Evolutionary conservation across 139 green algal genomes (phyloP), one percentile per base, ranked within the genome.

Genomic region (Volvox africanus): DNA sequence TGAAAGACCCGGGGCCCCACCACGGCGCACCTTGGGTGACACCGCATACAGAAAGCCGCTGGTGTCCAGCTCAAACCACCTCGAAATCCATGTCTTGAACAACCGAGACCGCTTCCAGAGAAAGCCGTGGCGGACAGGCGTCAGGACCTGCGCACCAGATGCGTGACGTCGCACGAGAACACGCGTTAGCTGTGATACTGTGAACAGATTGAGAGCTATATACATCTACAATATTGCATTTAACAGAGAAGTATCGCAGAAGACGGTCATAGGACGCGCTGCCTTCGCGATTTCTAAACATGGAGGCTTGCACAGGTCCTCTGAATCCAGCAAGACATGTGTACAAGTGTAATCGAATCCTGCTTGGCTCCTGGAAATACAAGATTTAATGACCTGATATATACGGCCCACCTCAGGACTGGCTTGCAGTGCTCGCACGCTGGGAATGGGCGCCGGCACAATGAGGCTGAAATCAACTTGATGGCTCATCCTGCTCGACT

Each of bases 101-200:
- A 84, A 19, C 17, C 75, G 73, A 16, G 86, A 90, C 13, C 86
- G 73, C 44, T 90, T 90, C 86, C 86, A 90, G 11, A 90, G 55
- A 13, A 90, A 84, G 18, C 86, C 86, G 69, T 90, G 75, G 55
- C 86, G 86, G 1, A 90, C 69, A 36, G 86, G 86, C 14, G 32
- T 65, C 21, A 90, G 14, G 13, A 68, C 44, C 86, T 90, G 71
- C 65, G 11, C 65, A 28, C 16, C 65, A 73, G 65, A 55, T 55
- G 44, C 44, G 44, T 55, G 44, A 55, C 44, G n/a, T n/a, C n/a
- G n/a, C n/a, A n/a, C n/a, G n/a, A 55, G 9, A 14, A 55, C 44
- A 5, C 44, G 44, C 44, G 44, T 55, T 9, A 55, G 44, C 44
- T 55, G 44, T 9, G 9, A 55, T 55, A 55, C 44, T 9, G 44